Evolutionary conservation across 176 grass and related monocot species (phyloP).

Genomic region (Oryza australiensis): DNA sequence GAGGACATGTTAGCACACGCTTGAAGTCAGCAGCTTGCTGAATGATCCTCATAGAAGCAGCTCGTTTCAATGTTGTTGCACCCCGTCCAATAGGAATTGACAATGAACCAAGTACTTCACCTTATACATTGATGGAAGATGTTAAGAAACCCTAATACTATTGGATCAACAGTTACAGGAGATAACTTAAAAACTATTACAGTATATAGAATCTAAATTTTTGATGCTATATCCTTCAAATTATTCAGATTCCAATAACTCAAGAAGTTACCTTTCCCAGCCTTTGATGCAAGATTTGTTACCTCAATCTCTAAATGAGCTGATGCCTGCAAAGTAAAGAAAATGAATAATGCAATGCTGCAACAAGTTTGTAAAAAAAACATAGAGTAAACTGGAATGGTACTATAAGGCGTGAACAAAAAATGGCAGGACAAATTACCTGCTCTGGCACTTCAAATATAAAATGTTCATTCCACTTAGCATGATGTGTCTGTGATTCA

Average conservation of each 20-base stretch:
- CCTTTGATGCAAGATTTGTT: constrained; percentile 91
- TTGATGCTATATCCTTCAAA: constrained; percentile 12
- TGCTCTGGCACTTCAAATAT: constrained; percentile 99
- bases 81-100: constrained; percentile 82
- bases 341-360: background rate
- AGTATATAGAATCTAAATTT: constrained; percentile 10
- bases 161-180: constrained; percentile 13
- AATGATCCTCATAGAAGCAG: constrained; percentile 84
- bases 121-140: constrained; percentile 47
- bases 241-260: background rate
- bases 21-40: constrained; percentile 65
- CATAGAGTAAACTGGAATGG: background rate
- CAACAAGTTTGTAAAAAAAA: background rate
- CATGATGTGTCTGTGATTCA: constrained; percentile 44
- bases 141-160: constrained; percentile 17
- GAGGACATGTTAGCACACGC: constrained; percentile 59
- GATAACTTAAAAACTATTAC: constrained; percentile 10
- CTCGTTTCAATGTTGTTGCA: constrained; percentile 70
- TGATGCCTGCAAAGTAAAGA: constrained; percentile 64
- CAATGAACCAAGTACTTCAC: constrained; percentile 87
- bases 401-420: background rate
- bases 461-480: constrained; percentile 98
- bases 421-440: constrained; percentile 32
- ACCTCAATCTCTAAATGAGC: constrained; percentile 97
- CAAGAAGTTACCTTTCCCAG: constrained; percentile 77